Base-by-base conservation (phyloP, 305 asterid species). In the Plantago rigida region DNA sequence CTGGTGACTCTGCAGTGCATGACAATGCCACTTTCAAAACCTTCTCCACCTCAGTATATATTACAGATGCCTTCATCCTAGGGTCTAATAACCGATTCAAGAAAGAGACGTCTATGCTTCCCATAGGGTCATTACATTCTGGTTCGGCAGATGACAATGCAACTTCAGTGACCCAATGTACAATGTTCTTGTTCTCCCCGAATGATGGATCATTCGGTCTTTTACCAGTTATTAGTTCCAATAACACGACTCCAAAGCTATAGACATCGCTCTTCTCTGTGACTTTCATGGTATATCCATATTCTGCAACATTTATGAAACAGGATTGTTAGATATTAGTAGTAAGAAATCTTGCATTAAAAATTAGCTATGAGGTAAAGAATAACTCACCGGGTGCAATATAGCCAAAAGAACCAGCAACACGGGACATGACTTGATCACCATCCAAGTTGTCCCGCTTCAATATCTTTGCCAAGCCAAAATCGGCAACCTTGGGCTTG, bases 391-490 rank as follows among this genome's bases (percentile, higher is more conserved):
- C 97, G 49, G 97, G 97, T 11, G 97, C 97, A 36, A 90, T 90
- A 59, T 90, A 90, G 47, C 97, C 96, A 6, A 78, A 83, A 44
- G 97, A 90, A 63, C 97, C 97, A 26, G 94, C 94, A 29, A 90
- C 69, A 51, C 70, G 77, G 22, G 97, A 85, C 83, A 78, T 84
- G 64, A 62, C 79, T 66, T 71, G 82, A 14, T 76, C 88, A 9
- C 69, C 75, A 36, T 67, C 81, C 2, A 64, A 73, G 51, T 34
- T 46, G 31, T 78, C 75, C 14, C 31, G 77, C 13, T 63, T 71
- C 74, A 85, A 56, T 34, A 67, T 71, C 80, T 83, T 85, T 6
- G 96, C 94, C 70, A 83, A 61, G 6, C 96, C 96, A 64, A 85
- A 83, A 65, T 85, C 96, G 48, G 92, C 89, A n/a, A 87, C 84